These are phyloP conservation scores for Sporothrix phasma DNA, from an alignment of 2,329 filamentous ascomycete genomes.

Conservation along the genomic window DNA sequence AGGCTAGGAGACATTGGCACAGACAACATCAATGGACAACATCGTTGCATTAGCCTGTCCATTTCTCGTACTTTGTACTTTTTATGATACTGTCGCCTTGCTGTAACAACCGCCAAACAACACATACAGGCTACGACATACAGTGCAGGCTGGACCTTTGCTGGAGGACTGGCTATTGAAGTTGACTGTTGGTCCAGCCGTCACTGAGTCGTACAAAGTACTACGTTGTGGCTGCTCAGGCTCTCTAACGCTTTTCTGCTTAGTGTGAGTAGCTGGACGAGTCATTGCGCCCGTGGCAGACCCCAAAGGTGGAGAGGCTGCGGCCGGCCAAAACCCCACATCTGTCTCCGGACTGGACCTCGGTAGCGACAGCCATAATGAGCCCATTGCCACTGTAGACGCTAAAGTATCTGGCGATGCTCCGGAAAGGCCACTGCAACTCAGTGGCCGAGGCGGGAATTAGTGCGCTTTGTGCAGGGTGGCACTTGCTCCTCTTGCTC, in stretches of 20 bases:
- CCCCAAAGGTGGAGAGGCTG: background rate
- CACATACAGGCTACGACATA: too few species aligned
- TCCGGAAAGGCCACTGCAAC: background rate
- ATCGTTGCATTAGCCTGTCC: too few species aligned
- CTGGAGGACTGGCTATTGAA: too few species aligned
- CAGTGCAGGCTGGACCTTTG: too few species aligned
- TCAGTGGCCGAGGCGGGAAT: conserved; percentile 12
- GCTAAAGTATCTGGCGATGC: conserved; percentile 10
- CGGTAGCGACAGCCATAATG: conserved; percentile 9
- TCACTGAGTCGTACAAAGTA: too few species aligned
- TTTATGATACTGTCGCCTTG: too few species aligned
- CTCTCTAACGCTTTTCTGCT: background rate
- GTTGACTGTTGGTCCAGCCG: too few species aligned
- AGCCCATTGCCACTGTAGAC: background rate
- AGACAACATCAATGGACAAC: too few species aligned
- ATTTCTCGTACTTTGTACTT: too few species aligned
- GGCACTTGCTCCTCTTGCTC: conserved; percentile 1
- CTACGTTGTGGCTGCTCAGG: too few species aligned
- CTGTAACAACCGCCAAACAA: too few species aligned
- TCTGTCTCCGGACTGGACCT: conserved; percentile 12
- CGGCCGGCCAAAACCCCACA: conserved; percentile 12
- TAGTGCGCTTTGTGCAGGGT: background rate
- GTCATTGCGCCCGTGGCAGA: background rate
- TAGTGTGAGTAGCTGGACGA: background rate
- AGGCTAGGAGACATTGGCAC: too few species aligned